Base-by-base conservation (phyloP, 169 alveolate genomes). In the Plasmodium gaboni region DNA sequence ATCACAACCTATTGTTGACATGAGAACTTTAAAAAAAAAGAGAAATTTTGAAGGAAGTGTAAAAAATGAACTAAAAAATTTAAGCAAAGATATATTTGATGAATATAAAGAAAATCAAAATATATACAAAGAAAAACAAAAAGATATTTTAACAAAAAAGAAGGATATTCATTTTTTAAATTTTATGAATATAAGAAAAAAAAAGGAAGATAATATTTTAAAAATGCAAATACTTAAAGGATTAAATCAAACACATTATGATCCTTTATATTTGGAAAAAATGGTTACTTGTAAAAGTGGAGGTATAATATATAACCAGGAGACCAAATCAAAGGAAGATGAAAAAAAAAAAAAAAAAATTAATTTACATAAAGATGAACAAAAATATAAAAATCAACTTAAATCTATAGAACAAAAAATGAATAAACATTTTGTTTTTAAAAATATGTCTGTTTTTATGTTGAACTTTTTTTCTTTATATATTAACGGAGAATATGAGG, bases 171-270 rank as follows among this genome's bases (percentile, higher is more conserved):
- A 10, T 26, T 7, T 51, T 74, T n/a, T 22, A 76, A 19, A 57
- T 19, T 38, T 64, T 32, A 48, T 64, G 89, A 64, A 38, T 38
- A 38, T 28, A 13, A 76, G 63, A 64, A 26, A 51, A 38, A 69
- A 28, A 42, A 42, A 46, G 13, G 89, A 76, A 22, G 26, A 76
- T 17, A 64, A 76, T n/a, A 0, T 50, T 13, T 32, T 76, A n/a
- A 76, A 76, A 44, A 76, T 24, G 19, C 78, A 76, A 64, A 76
- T 76, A 55, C 28, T 76, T 19, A 64, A 48, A 50, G 89, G 89
- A 2, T 64, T 76, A 64, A 76, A 76, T 44, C 72, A 64, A 64
- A 64, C 68, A 24, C 46, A 42, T 9, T 76, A 76, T 44, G 76
- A 76, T 55, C 89, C 89, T 8, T 51, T 53, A 8, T 69, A 76